Evolutionary conservation across 2,329 filamentous ascomycete species (phyloP), one percentile per base, ranked within the genome.

Genomic region (Verticillium nubilum): DNA sequence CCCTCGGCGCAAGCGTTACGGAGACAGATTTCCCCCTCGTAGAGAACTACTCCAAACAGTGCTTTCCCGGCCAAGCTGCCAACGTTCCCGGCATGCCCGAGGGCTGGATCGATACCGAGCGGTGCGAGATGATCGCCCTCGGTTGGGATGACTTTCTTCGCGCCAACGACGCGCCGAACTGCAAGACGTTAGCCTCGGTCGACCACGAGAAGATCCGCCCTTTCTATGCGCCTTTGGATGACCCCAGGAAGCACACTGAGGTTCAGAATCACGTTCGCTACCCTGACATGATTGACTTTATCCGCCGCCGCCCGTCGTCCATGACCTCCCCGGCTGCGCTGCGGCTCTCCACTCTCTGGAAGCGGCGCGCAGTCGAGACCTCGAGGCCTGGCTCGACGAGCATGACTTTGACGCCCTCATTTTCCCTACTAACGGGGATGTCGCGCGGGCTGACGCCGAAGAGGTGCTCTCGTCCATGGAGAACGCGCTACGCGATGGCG

Each of bases 111-210:
- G 73, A 75, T 33, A 57, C 35, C 0, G 62, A 72, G 5, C 64
- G 65, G 1, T 67, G 80, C 12, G 78, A 81, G 60, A 66, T 74
- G 6, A 71, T 82, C 5, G 78, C 60, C 9, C 58, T 75, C 0
- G 74, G 76, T 0, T 84, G 81, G 81, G 76, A 83, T 59, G 76
- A 79, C 52, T 84, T 84, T 57, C 70, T 84, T 2, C 61, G 64
- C 2, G 61, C 68, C 1, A 81, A 80, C 61, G 68, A 67, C 7
- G 77, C 81, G 59, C 53, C 69, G 0, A 73, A 70, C 1, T 68
- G 76, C 35, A 65, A 73, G 1, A 69, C 68, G 33, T 68, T 83
- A 3, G 64, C 68, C 0, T 66, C 68, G 9, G 76, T 82, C 2
- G 73, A 83, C 54, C 67, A 69, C 0, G 56, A 63, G 59, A 54